These are phyloP conservation scores for Nicotiana tomentosiformis DNA, from an alignment of 257 asterid species.

Conservation along the genomic window DNA sequence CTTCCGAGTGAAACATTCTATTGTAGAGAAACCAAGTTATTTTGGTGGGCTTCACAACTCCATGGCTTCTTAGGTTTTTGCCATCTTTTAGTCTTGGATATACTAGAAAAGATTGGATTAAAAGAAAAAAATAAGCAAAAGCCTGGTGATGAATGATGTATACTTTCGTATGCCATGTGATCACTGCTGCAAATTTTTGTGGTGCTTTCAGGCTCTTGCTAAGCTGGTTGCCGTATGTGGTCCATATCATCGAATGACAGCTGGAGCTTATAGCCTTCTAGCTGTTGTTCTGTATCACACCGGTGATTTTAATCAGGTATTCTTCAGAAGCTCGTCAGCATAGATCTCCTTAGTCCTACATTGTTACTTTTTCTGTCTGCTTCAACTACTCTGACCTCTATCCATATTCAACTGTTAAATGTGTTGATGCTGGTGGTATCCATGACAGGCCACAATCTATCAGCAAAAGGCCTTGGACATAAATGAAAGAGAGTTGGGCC, in stretches of 20 bases:
- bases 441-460: slow-evolving; percentile 77
- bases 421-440: slow-evolving; percentile 5
- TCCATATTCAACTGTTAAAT: not conserved
- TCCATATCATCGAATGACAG: slow-evolving; percentile 92
- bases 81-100: not conserved
- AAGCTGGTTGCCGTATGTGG: slow-evolving; percentile 98
- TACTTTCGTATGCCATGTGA: not conserved
- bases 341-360: slow-evolving; percentile 3
- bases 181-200: not conserved
- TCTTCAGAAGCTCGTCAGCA: not conserved
- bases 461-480: slow-evolving; percentile 98
- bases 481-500: slow-evolving; percentile 98
- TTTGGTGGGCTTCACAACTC: not conserved
- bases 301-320: slow-evolving; percentile 96
- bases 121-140: not conserved
- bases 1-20: not conserved
- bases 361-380: not conserved
- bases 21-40: not conserved
- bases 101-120: not conserved
- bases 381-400: not conserved
- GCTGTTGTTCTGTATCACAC: slow-evolving; percentile 99
- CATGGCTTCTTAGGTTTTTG: not conserved
- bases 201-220: slow-evolving; percentile 70
- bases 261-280: slow-evolving; percentile 96
- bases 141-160: not conserved